These are phyloP conservation scores for Suillus americanus DNA, from an alignment of 768 basidiomycete species.

Conservation along the genomic window DNA sequence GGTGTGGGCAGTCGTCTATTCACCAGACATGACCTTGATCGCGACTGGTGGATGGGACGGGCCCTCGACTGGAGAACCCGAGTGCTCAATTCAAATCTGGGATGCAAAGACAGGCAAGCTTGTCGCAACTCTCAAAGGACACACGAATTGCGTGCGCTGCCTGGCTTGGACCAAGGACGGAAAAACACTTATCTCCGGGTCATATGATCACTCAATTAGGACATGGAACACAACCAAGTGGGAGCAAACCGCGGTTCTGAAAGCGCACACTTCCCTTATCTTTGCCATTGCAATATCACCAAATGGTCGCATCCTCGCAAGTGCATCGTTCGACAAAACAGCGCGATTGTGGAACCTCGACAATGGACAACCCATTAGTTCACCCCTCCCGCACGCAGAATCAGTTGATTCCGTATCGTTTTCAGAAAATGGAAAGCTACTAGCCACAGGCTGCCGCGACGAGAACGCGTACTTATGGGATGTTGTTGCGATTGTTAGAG, in stretches of 20 bases:
- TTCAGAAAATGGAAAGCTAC: background rate
- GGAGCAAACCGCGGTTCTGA: background rate
- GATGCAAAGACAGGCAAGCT: too few species aligned
- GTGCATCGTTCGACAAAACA: background rate
- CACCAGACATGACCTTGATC: too few species aligned
- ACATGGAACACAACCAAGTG: too few species aligned
- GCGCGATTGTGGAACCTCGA: background rate
- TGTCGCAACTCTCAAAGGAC: too few species aligned
- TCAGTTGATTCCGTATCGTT: background rate
- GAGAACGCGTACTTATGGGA: background rate
- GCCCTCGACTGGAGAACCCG: too few species aligned
- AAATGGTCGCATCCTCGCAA: background rate
- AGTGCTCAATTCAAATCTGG: too few species aligned
- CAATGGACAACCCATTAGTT: background rate
- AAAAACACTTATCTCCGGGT: too few species aligned
- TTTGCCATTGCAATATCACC: background rate
- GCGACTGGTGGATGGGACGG: too few species aligned
- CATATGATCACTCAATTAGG: too few species aligned
- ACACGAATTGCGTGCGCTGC: too few species aligned
- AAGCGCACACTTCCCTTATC: accelerated
- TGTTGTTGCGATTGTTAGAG: background rate
- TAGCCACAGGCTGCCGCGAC: background rate
- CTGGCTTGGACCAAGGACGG: too few species aligned
- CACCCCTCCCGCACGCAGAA: background rate
- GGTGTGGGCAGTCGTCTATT: too few species aligned